Evolutionary conservation across 2,329 filamentous ascomycete genomes (phyloP).

Genomic region (Cladophialophora chaetospira): DNA sequence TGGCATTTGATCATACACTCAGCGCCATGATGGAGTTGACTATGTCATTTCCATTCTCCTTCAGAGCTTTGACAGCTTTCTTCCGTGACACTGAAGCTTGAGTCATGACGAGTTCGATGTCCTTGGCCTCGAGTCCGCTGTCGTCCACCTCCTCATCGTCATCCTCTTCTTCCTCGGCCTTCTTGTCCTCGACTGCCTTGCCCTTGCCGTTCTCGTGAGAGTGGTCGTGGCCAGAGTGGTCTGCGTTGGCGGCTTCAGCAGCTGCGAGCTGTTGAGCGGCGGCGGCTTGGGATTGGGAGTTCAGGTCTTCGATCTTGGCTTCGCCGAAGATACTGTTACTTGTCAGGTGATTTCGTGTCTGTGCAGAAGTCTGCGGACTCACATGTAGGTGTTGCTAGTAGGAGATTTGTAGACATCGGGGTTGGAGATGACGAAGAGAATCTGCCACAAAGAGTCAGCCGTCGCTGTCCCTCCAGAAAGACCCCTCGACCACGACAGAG

Average conservation of each 20-base stretch:
- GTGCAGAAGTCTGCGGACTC: slow-evolving; percentile 47
- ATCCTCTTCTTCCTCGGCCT: slow-evolving; percentile 79
- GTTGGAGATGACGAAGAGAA: slow-evolving; percentile 99
- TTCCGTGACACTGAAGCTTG: slow-evolving; percentile 96
- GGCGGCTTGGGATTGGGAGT: slow-evolving; percentile 94
- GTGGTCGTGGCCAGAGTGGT: slow-evolving; percentile 62
- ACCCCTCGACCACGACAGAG: neutral
- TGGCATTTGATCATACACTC: slow-evolving; percentile 66
- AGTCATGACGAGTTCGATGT: slow-evolving; percentile 98
- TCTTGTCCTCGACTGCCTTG: slow-evolving; percentile 60
- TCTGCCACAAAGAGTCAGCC: slow-evolving; percentile 55
- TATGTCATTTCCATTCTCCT: slow-evolving; percentile 99
- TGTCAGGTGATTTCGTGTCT: slow-evolving; percentile 2
- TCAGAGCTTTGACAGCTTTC: slow-evolving; percentile 95
- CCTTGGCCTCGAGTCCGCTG: slow-evolving; percentile 93
- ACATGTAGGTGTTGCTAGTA: slow-evolving; percentile 99
- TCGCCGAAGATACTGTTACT: slow-evolving; percentile 88
- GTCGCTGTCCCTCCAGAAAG: neutral
- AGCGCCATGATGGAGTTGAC: slow-evolving; percentile 99
- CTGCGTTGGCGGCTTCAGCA: slow-evolving; percentile 61
- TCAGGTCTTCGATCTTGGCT: slow-evolving; percentile 99
- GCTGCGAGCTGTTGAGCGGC: slow-evolving; percentile 93
- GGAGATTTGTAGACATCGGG: slow-evolving; percentile 99
- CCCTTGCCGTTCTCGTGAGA: slow-evolving; percentile 66
- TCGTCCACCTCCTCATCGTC: slow-evolving; percentile 96